Base-by-base conservation (phyloP, 2,329 filamentous ascomycete genomes). In the Alternaria ethzedia region DNA sequence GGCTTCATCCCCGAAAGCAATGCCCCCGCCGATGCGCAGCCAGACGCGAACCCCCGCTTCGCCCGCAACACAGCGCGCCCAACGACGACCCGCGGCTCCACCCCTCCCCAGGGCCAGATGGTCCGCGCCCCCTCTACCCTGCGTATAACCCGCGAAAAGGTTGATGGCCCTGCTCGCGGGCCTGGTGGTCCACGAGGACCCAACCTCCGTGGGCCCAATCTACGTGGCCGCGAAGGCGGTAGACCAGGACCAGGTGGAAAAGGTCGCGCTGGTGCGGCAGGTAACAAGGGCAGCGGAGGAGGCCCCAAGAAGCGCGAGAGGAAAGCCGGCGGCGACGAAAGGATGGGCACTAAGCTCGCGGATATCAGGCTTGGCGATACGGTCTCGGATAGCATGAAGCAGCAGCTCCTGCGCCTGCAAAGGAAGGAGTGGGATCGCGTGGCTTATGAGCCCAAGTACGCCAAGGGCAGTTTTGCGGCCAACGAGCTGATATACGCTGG, bases 381-480 rank as follows among this genome's bases (percentile, higher is more conserved):
- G 0, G 49, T 78, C 12, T 69, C 70, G 5, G 71, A 78, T 41
- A 72, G 70, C 17, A 76, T 78, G 75, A 67, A 76, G 13, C 73
- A 76, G 54, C 72, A 78, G 12, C 54, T 80, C 52, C 57, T 77
- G 43, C 71, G 78, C 8, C 57, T 79, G 58, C 78, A 80, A 68
- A 66, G 74, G 25, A 72, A 74, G 36, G 74, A 77, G 63, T 80
- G 78, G 78, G 78, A 79, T 61, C 70, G 72, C 32, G 70, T 71
- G 59, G 66, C 74, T 5, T 80, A 79, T 47, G 70, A 75, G 69
- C 78, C 78, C 23, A 79, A 75, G 63, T 80, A 80, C 44, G 68
- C 70, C 4, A 67, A 70, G 8, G 76, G 73, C n/a, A 78, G 75
- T 59, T 70, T 76, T 46, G 76, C 68, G 2, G 75, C 74, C 20